Base-by-base conservation (phyloP, 495 filamentous ascomycete species). In the Podospora pseudoanserina region DNA sequence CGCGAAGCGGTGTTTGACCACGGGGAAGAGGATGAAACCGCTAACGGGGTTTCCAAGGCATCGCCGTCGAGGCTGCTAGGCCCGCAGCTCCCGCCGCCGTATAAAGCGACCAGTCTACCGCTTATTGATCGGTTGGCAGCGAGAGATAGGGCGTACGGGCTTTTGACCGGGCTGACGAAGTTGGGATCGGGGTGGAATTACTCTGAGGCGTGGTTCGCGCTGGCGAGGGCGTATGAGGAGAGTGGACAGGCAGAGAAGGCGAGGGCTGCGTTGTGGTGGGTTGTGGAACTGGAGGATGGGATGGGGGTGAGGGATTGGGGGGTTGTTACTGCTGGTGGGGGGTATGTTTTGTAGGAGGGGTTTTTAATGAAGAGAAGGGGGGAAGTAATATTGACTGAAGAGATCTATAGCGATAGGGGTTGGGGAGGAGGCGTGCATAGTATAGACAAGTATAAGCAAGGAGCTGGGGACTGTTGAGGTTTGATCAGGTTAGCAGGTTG, bases 191-290 rank as follows among this genome's bases (percentile, higher is more conserved):
- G 93, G 5, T 98, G 96, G 96, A 92, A 97, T 76, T 86, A 89
- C 73, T 88, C 89, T n/a, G 95, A 97, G 75, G 95, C 94, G 20
- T 99, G 95, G 95, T 93, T 90, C 73, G 88, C 89, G 11, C 85
- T 99, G 18, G 92, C 95, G 1, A 81, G 91, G 69, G 92, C 89
- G 59, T 91, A 96, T 71, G 94, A 97, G 79, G 87, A 89, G 65
- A 89, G 90, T 63, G 90, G 90, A 6, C 91, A 97, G 81, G 76
- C 86, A 6, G 91, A 93, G 58, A 96, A 93, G 75, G 88, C 95
- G 59, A 93, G 92, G 74, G 83, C 85, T 61, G 88, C 86, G 67
- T 80, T 92, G 4, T 92, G 90, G 90, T 91, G 88, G 86, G 90
- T 88, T 69, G 87, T 93, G 2, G 89, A 91, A 75, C 79, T 92